Evolutionary conservation across 73 alveolate species (phyloP).

Genomic region (Paraurostyla sp.): DNA sequence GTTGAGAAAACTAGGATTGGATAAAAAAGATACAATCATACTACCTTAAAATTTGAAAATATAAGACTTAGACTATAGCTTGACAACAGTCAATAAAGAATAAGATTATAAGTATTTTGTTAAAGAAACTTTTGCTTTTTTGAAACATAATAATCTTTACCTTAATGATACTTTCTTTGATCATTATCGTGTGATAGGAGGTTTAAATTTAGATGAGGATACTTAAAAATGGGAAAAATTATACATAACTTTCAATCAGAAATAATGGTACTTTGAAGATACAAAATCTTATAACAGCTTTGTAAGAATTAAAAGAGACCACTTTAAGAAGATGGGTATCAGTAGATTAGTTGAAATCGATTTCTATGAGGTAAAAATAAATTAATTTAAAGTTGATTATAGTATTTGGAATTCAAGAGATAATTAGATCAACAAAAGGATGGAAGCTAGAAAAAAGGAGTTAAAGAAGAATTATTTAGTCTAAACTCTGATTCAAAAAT

Average conservation of each 20-base stretch:
- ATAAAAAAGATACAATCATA: background rate
- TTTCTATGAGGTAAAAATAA: conserved; percentile 7
- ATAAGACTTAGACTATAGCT: background rate
- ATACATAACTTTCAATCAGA: background rate
- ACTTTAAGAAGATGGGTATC: background rate
- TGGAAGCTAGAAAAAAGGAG: background rate
- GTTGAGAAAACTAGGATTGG: background rate
- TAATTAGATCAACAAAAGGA: background rate
- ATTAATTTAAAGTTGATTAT: background rate
- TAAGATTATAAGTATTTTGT: background rate
- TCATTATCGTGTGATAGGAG: conserved; percentile 1
- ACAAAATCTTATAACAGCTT: background rate
- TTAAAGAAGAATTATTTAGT: too few species aligned
- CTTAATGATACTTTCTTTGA: background rate
- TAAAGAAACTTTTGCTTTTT: background rate
- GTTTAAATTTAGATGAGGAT: background rate
- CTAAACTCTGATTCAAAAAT: too few species aligned
- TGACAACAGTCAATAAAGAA: background rate
- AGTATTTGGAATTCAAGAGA: conserved; percentile 15
- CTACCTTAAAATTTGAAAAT: background rate
- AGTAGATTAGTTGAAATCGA: background rate
- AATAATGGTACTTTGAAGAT: conserved; percentile 25
- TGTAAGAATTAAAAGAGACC: conserved; percentile 24
- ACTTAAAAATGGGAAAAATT: background rate
- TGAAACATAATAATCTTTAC: background rate